phyloP scores from a whole-genome alignment of 352 stramenopile genomes.

The Globisporangium viniferum region DNA sequence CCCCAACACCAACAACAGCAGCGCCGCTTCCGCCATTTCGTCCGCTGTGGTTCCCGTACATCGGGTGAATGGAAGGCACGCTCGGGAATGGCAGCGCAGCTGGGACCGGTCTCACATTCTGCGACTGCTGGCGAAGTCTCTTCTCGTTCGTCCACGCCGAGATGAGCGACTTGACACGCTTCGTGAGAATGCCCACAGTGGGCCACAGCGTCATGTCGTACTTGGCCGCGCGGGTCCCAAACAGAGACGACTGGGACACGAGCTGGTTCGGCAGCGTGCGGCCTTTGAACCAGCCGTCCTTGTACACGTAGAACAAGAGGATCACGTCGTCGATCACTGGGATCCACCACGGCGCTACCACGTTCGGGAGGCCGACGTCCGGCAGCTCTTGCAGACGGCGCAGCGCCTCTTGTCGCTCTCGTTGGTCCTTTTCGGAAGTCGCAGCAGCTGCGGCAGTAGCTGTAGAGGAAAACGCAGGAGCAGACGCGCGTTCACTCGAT shows the following conservation, averaged over 20 bases:
- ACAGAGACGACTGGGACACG: conserved; percentile 45
- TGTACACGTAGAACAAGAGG: conserved; percentile 65
- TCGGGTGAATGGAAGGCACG: background rate
- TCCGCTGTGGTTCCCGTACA: background rate
- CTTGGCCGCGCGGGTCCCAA: conserved; percentile 41
- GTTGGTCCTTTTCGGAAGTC: conserved; percentile 7
- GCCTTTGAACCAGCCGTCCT: conserved; percentile 66
- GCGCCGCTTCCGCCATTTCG: no score
- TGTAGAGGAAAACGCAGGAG: no score
- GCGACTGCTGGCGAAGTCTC: conserved; percentile 13
- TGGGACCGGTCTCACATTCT: background rate
- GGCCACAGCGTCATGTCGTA: conserved; percentile 40
- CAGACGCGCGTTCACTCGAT: background rate
- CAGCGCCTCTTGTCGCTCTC: conserved; percentile 39
- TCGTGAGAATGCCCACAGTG: conserved; percentile 42
- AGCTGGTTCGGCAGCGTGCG: conserved; percentile 35
- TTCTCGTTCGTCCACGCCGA: conserved; percentile 39
- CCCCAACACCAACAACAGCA: background rate
- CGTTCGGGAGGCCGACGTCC: conserved; percentile 24
- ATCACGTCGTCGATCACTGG: conserved; percentile 71
- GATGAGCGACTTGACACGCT: conserved; percentile 49
- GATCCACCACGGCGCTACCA: conserved; percentile 74
- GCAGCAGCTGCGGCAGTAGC: background rate
- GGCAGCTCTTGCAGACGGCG: conserved; percentile 39
- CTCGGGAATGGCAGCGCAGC: background rate